These are phyloP conservation scores for Penstemon eatonii DNA, from an alignment of 257 asterid genomes.

Conservation along the genomic window DNA sequence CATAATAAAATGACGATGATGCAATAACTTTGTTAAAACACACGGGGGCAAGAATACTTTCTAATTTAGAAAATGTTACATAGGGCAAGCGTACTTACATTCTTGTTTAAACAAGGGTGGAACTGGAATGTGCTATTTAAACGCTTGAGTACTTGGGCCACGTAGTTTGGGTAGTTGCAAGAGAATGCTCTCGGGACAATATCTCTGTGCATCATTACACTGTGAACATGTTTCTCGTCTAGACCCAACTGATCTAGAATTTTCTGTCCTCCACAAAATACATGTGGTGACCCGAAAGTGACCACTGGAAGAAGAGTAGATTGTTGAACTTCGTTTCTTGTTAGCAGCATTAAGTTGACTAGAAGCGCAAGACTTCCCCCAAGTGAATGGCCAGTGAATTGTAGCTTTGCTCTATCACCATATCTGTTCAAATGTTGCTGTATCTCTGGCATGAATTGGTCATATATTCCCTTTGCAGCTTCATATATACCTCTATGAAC, in stretches of 20 bases:
- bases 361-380: conserved; percentile 93
- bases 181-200: conserved; percentile 94
- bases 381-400: conserved; percentile 86
- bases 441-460: conserved; percentile 82
- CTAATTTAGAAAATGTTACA: background rate
- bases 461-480: conserved; percentile 90
- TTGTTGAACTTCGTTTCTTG: conserved; percentile 47
- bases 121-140: conserved; percentile 54
- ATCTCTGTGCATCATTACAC: conserved; percentile 89
- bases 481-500: conserved; percentile 93
- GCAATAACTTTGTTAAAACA: no score
- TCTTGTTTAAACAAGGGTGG: conserved; percentile 85
- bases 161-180: conserved; percentile 72
- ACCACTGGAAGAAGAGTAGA: conserved; percentile 76
- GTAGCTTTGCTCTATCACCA: conserved; percentile 72
- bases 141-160: conserved; percentile 72
- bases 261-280: conserved; percentile 79
- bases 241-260: conserved; percentile 61
- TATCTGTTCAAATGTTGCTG: conserved; percentile 52
- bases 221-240: conserved; percentile 66
- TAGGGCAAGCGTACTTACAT: conserved; percentile 39
- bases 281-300: conserved; percentile 83
- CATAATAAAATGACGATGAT: background rate
- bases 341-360: conserved; percentile 73
- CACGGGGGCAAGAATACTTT: no score